Percentiles rank a stretch among this genome's conserved stretches.
Conservation (phyloP, 108 stramenopile genomes). For the Stephanodiscus triporus region DNA sequence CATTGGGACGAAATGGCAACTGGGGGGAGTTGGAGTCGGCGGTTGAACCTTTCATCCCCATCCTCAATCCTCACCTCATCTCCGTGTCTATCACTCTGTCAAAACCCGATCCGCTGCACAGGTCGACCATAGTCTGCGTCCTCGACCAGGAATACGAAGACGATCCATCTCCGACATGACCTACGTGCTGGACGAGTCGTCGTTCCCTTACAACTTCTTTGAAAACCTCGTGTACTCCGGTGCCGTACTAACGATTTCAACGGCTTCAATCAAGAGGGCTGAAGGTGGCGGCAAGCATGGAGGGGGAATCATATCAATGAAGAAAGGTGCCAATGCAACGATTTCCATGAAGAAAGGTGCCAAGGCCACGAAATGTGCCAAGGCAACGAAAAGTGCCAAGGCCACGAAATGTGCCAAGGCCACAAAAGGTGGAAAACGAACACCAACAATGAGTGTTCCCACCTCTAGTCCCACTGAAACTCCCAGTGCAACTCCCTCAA, state of each 20-base stretch:
- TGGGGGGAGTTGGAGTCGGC: too few relatives aligned
- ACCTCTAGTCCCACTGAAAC: too few relatives aligned
- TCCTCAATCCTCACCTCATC: not conserved
- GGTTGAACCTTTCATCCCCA: too few relatives aligned
- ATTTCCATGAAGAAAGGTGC: too few relatives aligned
- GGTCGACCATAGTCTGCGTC: not conserved
- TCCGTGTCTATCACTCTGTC: too few relatives aligned
- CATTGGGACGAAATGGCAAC: too few relatives aligned
- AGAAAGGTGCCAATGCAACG: too few relatives aligned
- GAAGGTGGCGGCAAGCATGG: not conserved
- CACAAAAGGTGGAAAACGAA: too few relatives aligned
- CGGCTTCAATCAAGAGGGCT: not conserved
- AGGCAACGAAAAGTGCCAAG: not conserved
- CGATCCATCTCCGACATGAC: not conserved
- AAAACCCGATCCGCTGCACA: not conserved
- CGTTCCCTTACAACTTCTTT: not conserved
- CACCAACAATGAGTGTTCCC: too few relatives aligned
- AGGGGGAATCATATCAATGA: not conserved
- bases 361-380: not conserved
- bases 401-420: not conserved
- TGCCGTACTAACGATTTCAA: not conserved
- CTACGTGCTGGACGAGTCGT: not conserved
- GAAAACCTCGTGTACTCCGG: not conserved
- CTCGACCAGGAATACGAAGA: not conserved
- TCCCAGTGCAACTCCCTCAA: too few relatives aligned